Evolutionary conservation across 306 rosid species (phyloP).

Genomic region (Citrullus colocynthis): DNA sequence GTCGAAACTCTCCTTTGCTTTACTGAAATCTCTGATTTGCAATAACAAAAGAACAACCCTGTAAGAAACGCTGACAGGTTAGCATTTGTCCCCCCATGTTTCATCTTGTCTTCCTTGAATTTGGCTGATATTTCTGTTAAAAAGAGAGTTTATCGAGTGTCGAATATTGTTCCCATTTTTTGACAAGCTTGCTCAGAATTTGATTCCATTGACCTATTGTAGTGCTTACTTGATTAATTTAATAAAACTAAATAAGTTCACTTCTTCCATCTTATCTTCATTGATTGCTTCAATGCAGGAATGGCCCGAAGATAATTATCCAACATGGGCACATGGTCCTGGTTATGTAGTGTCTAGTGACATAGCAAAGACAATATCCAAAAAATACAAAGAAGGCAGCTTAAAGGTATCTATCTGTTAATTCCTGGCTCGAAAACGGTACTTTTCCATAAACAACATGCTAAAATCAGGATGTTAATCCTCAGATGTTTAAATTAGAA

Average conservation of each 20-base stretch:
- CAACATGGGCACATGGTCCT: conserved; percentile 99
- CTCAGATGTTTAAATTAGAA: conserved; percentile 94
- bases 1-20: background rate
- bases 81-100: background rate
- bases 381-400: conserved; percentile 42
- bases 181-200: background rate
- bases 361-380: conserved; percentile 58
- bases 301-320: conserved; percentile 76
- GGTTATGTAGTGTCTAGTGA: conserved; percentile 84
- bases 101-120: background rate
- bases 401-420: conserved; percentile 37
- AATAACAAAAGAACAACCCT: background rate
- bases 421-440: background rate
- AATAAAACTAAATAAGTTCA: background rate
- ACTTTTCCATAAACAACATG: background rate
- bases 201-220: background rate
- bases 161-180: background rate
- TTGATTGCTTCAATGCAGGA: conserved; percentile 42
- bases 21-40: background rate
- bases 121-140: background rate
- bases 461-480: conserved; percentile 5
- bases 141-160: background rate
- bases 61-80: background rate
- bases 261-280: conserved; percentile 8
- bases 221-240: background rate